phyloP scores from a whole-genome alignment of 345 rosid species.

The Citropsis articulata region DNA sequence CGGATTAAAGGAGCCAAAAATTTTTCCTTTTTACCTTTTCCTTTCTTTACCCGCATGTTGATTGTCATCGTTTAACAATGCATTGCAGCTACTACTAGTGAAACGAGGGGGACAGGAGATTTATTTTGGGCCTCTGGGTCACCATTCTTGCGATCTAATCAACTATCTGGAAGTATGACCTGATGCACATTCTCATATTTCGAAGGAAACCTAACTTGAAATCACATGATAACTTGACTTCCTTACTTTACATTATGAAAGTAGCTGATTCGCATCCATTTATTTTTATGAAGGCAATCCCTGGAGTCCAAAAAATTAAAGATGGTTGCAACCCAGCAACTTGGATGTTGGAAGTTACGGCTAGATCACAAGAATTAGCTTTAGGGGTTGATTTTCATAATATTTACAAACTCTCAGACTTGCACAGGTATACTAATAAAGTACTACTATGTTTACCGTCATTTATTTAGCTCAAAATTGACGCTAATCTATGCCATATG shows the following conservation, averaged over 20 bases:
- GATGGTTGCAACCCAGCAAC: conserved; percentile 54
- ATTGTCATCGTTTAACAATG: background rate
- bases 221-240: background rate
- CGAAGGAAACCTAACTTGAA: background rate
- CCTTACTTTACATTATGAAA: background rate
- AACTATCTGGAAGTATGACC: conserved; percentile 32
- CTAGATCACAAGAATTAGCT: conserved; percentile 33
- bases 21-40: background rate
- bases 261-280: background rate
- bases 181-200: background rate
- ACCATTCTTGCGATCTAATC: conserved; percentile 23
- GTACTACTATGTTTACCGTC: too few species aligned
- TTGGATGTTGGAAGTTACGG: conserved; percentile 51
- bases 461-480: background rate
- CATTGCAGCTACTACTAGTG: conserved; percentile 31
- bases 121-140: conserved; percentile 38
- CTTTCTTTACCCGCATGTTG: background rate
- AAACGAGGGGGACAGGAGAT: conserved; percentile 42
- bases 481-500: background rate
- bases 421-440: conserved; percentile 24
- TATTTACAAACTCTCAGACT: conserved; percentile 34
- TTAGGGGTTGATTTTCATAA: conserved; percentile 41
- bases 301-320: conserved; percentile 36
- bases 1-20: background rate
- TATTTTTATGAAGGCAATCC: conserved; percentile 24